A percentile compares a stretch with the other conserved stretches of the same genome.
phyloP scores from a whole-genome alignment of 106 monocot species.

The Cymbidium sinense region DNA sequence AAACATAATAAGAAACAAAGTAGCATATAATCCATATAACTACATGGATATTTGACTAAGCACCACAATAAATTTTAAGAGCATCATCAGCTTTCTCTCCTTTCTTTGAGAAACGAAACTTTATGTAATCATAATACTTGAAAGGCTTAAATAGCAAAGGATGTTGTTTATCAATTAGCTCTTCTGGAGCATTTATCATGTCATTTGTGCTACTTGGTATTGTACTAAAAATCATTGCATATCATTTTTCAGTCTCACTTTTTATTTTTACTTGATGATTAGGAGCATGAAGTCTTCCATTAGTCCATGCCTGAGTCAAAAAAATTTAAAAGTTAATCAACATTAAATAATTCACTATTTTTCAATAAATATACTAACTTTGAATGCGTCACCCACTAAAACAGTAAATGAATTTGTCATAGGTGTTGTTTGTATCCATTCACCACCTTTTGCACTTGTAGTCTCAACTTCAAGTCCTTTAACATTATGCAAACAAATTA shows the following conservation, averaged over 20 bases:
- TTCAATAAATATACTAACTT: neutral
- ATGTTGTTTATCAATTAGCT: conserved; percentile 19
- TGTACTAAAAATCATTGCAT: neutral
- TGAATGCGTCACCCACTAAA: neutral
- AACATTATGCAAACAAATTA: too few species aligned
- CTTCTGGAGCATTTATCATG: conserved; percentile 10
- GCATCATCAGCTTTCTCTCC: neutral
- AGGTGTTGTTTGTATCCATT: neutral
- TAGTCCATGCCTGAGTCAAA: conserved; percentile 29
- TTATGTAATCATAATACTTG: conserved; percentile 6
- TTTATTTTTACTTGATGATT: too few species aligned
- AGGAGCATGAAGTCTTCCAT: too few species aligned
- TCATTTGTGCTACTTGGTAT: neutral
- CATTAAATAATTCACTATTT: too few species aligned
- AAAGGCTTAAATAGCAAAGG: conserved; percentile 13
- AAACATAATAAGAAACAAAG: too few species aligned
- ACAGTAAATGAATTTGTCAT: neutral
- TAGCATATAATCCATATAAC: too few species aligned
- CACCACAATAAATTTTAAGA: conserved; percentile 14
- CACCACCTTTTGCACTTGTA: neutral
- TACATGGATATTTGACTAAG: too few species aligned
- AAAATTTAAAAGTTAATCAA: too few species aligned
- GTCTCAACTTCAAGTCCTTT: neutral
- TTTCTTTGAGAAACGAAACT: neutral
- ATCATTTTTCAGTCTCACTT: too few species aligned